phyloP scores from a whole-genome alignment of 345 rosid genomes.

The Arabidopsis thaliana region TAIR10.1 NC_003070.9:30080001-30080500 shows the following conservation, averaged over 20 bases:
- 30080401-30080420: constrained; percentile 66
- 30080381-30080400: constrained; percentile 24
- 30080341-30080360: constrained; percentile 27
- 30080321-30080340: constrained; percentile 52
- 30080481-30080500: constrained; percentile 47
- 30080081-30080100: constrained; percentile 34
- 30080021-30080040: constrained; percentile 37
- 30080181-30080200: constrained; percentile 25
- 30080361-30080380: constrained; percentile 21
- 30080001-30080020: constrained; percentile 47
- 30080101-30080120: constrained; percentile 36
- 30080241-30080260: constrained; percentile 24
- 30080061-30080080: constrained; percentile 51
- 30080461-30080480: constrained; percentile 49
- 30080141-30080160: constrained; percentile 41
- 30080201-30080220: constrained; percentile 30
- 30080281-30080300: constrained; percentile 83
- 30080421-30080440: constrained; percentile 64
- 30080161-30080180: constrained; percentile 19
- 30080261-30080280: constrained; percentile 70
- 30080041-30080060: constrained; percentile 55
- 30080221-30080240: constrained; percentile 3
- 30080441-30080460: constrained; percentile 51
- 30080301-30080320: constrained; percentile 78
- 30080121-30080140: constrained; percentile 40